Conservation (phyloP, 2,329 filamentous ascomycete genomes). For the Macrophomina phaseolina region DNA sequence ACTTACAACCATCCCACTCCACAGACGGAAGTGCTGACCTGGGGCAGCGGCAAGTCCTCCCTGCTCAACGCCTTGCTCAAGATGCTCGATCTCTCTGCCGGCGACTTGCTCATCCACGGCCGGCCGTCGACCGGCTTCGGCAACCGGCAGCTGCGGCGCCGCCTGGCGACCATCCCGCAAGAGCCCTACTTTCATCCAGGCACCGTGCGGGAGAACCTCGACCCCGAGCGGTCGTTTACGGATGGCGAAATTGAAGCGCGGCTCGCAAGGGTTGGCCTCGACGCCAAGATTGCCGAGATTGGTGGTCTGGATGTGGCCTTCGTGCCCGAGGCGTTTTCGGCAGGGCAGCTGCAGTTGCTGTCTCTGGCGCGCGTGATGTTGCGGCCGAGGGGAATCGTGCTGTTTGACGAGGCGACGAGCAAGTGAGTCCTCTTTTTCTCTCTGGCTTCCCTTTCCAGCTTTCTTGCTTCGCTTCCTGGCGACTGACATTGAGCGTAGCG, state of each 20-base stretch:
- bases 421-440: slow-evolving; percentile 33
- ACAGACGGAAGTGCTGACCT: no score
- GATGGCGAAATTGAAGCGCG: no score
- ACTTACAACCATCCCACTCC: no score
- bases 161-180: slow-evolving; percentile 60
- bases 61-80: slow-evolving; percentile 49
- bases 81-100: slow-evolving; percentile 41
- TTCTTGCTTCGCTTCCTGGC: no score
- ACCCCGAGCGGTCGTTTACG: slow-evolving; percentile 35
- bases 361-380: slow-evolving; percentile 66
- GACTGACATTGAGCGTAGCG: no score
- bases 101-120: slow-evolving; percentile 52
- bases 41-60: slow-evolving; percentile 51
- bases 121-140: slow-evolving; percentile 44
- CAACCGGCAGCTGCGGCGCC: slow-evolving; percentile 53
- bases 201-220: slow-evolving; percentile 49
- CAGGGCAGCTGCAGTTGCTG: slow-evolving; percentile 68
- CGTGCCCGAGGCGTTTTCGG: slow-evolving; percentile 30
- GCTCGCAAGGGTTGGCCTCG: background rate
- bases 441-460: no score
- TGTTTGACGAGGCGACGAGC: slow-evolving; percentile 44
- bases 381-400: slow-evolving; percentile 35
- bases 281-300: background rate
- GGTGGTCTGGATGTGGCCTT: slow-evolving; percentile 29
- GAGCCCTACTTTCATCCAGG: slow-evolving; percentile 57